Base-by-base conservation (phyloP, 2,329 filamentous ascomycete genomes). In the Ceratocystis huliohia region DNA sequence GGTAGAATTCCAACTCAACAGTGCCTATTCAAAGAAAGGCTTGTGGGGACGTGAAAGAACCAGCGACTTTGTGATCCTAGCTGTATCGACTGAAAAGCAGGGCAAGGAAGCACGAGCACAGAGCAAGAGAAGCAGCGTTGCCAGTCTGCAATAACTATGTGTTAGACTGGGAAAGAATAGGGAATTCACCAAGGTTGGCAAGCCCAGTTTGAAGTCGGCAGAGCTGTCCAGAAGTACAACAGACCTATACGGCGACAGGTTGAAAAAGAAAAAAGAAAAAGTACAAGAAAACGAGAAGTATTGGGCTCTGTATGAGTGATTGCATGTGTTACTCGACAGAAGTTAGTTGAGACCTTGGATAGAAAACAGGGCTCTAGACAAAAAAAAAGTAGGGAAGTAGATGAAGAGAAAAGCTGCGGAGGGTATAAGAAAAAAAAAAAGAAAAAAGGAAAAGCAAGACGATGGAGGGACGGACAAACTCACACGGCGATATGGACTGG, bases 361-460 rank as follows among this genome's bases (percentile, higher is more conserved):
- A 15, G n/a, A 45, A 62, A 41, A 46, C 48, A 53, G 2, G 48
- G 28, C 45, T 22, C 28, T 3, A 15, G 7, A 30, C 25, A 44
- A 5, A 17, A 62, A 15, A 15, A 45, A 46, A 41, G 20, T 20
- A 46, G 17, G 13, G 8, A 45, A 44, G 30, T 20, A 48, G 33
- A 13, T 13, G 33, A 50, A 20, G 25, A 17, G 10, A 33, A 64
- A 53, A 17, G n/a, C 48, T 33, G 45, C 5, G 1, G 17, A 64
- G 45, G 28, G 28, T 20, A 50, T 7, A 25, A n/a, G 50, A 10
- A 63, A 65, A 65, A 61, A n/a, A 61, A 61, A 61, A 61, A 22
- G 41, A 61, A 65, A 65, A 59, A 59, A 28, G 22, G 25, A 41
- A 65, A 57, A n/a, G 28, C 44, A 64, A 53, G 25, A 53, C n/a